Base-by-base conservation (phyloP, 345 rosid species). In the Cardamine resedifolia region DNA sequence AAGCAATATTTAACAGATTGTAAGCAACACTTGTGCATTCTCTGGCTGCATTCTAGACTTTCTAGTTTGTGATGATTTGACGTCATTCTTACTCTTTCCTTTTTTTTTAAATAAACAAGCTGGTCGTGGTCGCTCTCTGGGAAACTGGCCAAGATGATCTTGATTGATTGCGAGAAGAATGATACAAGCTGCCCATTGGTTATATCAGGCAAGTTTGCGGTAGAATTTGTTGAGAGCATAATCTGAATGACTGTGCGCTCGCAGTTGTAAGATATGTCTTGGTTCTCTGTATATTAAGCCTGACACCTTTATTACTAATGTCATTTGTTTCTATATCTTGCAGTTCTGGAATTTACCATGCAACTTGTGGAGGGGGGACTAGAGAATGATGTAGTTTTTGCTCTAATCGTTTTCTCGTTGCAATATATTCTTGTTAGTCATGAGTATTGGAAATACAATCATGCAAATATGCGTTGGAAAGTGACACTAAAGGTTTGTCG, bases 51-150 rank as follows among this genome's bases (percentile, higher is more conserved):
- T 39, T 52, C 21, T 28, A 28, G 59, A 55, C 38, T 28, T n/a
- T n/a, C 21, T 68, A 51, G 56, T 62, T 52, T 68, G 49, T 60
- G 79, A 53, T 31, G 18, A 28, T 26, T 28, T 61, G 43, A 27
- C 52, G 11, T n/a, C 45, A 15, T 47, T 47, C 55, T 70, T 61
- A 24, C 64, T 60, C 52, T 44, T 60, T 47, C 27, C 30, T 4
- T 30, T 47, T 63, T 55, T 76, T 58, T 51, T n/a, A 58, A 11
- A 19, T 55, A 26, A 68, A 27, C 47, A 63, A 87, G 96, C 71
- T 91, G 88, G 36, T 84, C 96, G 20, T 89, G 96, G 95, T 78
- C 89, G 79, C 87, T 91, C 75, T 87, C 97, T 26, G 96, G 96
- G 71, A 89, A 82, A 77, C 80, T 94, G 74, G 92, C 92, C 52